These are phyloP conservation scores for Wickerhamomyces sp. DNA, from an alignment of 1,139 yeast genomes.

Conservation along the genomic window DNA sequence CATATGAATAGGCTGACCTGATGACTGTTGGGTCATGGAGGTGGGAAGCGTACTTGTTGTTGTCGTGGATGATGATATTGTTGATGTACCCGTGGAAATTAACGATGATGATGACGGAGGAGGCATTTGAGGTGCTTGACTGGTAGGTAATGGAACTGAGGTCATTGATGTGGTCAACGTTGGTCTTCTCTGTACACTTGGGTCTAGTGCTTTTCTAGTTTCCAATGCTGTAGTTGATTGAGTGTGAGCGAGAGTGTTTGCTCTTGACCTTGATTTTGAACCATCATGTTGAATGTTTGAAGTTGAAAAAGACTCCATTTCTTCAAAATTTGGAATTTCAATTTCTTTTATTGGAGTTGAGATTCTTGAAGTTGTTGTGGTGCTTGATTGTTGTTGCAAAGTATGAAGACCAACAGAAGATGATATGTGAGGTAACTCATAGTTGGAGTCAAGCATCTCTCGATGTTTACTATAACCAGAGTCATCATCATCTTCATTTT, in stretches of 20 bases:
- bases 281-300: constrained; percentile 15
- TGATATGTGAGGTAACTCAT: constrained; percentile 21
- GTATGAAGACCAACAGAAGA: constrained; percentile 39
- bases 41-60: background rate
- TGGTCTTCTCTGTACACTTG: constrained; percentile 22
- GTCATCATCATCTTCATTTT: constrained; percentile 24
- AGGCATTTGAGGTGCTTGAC: constrained; percentile 1
- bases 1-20: background rate
- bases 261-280: constrained; percentile 35
- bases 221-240: constrained; percentile 47
- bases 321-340: constrained; percentile 50
- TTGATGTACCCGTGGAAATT: background rate
- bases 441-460: constrained; percentile 3
- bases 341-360: constrained; percentile 47
- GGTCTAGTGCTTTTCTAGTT: constrained; percentile 27
- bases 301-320: constrained; percentile 22
- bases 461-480: constrained; percentile 3
- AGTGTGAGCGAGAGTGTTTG: constrained; percentile 44
- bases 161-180: constrained; percentile 10
- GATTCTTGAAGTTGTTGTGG: constrained; percentile 17
- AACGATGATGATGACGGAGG: constrained; percentile 3
- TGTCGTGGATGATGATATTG: too few relatives aligned
- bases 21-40: background rate
- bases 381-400: constrained; percentile 28
- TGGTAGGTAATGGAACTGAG: background rate